phyloP scores from a whole-genome alignment of 192 early-diverging fungal genomes.

The Coemansia aciculifera region DNA sequence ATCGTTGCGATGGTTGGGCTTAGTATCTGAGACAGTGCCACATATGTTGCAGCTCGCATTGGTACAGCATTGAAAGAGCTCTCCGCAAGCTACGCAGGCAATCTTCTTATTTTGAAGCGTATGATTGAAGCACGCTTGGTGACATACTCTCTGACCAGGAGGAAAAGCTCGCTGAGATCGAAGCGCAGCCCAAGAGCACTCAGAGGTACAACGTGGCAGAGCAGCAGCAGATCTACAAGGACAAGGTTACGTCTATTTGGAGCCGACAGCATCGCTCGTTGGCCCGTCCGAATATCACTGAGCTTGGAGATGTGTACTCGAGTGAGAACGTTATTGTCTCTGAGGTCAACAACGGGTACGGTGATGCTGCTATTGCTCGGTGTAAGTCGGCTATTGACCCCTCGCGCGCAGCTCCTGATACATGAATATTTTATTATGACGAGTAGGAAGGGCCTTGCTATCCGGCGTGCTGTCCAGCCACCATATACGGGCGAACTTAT shows the following conservation, averaged over 20 bases:
- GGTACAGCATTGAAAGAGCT: no score
- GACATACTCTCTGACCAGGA: no score
- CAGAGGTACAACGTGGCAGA: slow-evolving; percentile 81
- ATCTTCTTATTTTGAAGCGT: no score
- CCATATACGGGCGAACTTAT: slow-evolving; percentile 64
- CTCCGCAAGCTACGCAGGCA: no score
- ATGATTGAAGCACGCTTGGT: no score
- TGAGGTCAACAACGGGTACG: slow-evolving; percentile 47
- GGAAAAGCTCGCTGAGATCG: no score
- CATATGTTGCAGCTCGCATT: no score
- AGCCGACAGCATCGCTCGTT: slow-evolving; percentile 77
- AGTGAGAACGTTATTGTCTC: slow-evolving; percentile 49
- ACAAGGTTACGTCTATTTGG: slow-evolving; percentile 94
- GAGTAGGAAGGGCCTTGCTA: slow-evolving; percentile 42
- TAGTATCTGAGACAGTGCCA: no score
- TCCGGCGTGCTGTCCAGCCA: slow-evolving; percentile 47
- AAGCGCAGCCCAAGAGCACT: no score
- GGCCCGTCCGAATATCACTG: slow-evolving; percentile 37
- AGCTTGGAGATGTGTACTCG: slow-evolving; percentile 20
- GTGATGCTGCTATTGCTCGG: slow-evolving; percentile 33
- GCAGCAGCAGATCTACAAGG: slow-evolving; percentile 91
- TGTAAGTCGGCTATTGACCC: slow-evolving; percentile 22
- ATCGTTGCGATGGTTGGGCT: no score
- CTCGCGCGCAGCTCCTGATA: slow-evolving; percentile 24
- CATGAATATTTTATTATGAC: slow-evolving; percentile 49